Base-by-base conservation (phyloP, 768 basidiomycete genomes). In the Suillus americanus region DNA sequence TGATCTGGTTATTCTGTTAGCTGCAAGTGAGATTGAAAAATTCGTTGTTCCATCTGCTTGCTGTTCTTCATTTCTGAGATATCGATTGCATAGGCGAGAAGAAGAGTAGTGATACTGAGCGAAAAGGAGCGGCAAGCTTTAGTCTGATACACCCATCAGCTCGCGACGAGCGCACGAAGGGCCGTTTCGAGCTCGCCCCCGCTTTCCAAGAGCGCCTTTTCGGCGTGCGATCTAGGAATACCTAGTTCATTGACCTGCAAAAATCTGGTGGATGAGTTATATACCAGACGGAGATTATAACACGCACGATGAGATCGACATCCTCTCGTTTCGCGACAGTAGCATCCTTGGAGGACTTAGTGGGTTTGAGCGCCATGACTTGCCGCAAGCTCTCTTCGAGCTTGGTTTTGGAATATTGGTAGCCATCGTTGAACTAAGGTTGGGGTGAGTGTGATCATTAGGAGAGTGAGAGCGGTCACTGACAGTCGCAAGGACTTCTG, bases 401-500 rank as follows among this genome's bases (percentile, higher is more conserved):
- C 40, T 68, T 77, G 28, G 69, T 69, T 57, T 72, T 73, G 7
- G 73, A 78, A 23, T 76, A 76, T 82, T 79, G 61, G 85, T 85
- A 59, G 83, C 85, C 69, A 80, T 85, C 66, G 74, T 74, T 70
- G 85, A 92, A 74, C 86, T 87, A 18, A 78, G 48, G 13, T 23
- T 16, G 16, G 69, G 62, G 81, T 38, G 55, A 62, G 51, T 25
- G 13, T 43, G 20, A 14, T 23, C 20, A 46, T 25, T 14, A 18
- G 18, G 33, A 16, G 7, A 20, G 20, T 12, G n/a, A 57, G 16
- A 18, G 0, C 48, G 33, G 10, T 51, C 0, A 62, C 66, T 64
- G 48, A 66, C 65, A 51, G 48, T 61, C 40, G 57, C 41, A 33
- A 66, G 53, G 57, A 66, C 65, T 38, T 66, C 65, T 65, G 65